Base-by-base conservation (phyloP, 768 basidiomycete species). In the Saitozyma sp. region DNA sequence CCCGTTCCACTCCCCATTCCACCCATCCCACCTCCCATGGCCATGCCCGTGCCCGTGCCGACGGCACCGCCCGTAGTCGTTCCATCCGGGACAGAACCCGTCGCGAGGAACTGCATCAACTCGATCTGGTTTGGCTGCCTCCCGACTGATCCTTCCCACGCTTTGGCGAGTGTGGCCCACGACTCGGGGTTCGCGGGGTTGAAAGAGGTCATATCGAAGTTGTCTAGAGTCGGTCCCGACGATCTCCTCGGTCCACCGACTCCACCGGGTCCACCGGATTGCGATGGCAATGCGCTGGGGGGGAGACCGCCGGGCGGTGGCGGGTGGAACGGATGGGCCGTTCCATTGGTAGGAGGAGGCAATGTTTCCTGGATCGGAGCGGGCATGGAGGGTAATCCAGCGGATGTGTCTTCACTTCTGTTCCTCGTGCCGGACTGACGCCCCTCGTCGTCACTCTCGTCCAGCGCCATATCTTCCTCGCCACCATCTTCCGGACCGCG, bases 111-210 rank as follows among this genome's bases (percentile, higher is more conserved):
- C 56, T 60, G 49, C 69, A 76, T 73, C 59, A 76, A 59, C 50
- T 68, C 69, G 59, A 76, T 64, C 54, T 76, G 74, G 57, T 70
- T 61, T 39, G 74, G 66, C 20, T 71, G 66, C 11, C 58, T 59
- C 9, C 74, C 74, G 51, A 56, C 65, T 9, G 65, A 58, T n/a
- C 56, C 61, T 56, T 65, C 60, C 68, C 71, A 76, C 17, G 70
- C 72, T 14, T 55, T 10, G 8, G 59, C 72, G 6, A 76, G 55
- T 3, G 51, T 54, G 0, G 55, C 37, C 74, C 74, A 76, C 2
- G 55, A 43, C 1, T 54, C 65, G 11, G 74, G 70, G 13, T 58
- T 58, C 40, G 66, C 57, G 6, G 71, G 71, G 48, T 76, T 62
- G 59, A 76, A 76, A 6, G 61, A 45, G 2, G 59, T 13, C 9